Evolutionary conservation across 805 yeast genomes (phyloP).

Genomic region (Saccharomycopsis olivae): DNA sequence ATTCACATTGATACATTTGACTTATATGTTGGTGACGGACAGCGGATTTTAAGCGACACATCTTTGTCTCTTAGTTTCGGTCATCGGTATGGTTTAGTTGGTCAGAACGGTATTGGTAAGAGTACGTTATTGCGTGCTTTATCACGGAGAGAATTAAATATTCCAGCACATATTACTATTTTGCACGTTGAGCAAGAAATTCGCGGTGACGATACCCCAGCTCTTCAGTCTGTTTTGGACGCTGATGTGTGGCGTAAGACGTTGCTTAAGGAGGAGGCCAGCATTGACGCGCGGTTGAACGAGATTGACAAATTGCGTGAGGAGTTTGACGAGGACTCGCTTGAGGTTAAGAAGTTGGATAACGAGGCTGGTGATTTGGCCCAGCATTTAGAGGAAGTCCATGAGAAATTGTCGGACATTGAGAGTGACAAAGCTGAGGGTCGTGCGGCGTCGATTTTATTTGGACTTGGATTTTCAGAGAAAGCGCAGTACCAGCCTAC

Average conservation of each 20-base stretch:
- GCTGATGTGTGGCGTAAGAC: constrained; percentile 99
- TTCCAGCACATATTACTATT: constrained; percentile 92
- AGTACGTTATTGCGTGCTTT: constrained; percentile 86
- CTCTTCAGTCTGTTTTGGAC: constrained; percentile 91
- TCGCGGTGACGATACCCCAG: constrained; percentile 83
- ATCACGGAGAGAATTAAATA: constrained; percentile 84
- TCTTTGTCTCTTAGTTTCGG: constrained; percentile 82
- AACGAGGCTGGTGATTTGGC: constrained; percentile 85
- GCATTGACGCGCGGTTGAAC: constrained; percentile 59
- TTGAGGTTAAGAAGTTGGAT: constrained; percentile 70
- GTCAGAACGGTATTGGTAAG: constrained; percentile 99
- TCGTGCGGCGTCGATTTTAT: constrained; percentile 87
- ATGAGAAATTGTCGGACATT: constrained; percentile 79
- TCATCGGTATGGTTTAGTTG: constrained; percentile 92
- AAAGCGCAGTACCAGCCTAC: constrained; percentile 80
- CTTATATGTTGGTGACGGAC: constrained; percentile 90
- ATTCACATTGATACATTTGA: constrained; percentile 89
- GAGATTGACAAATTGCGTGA: constrained; percentile 62
- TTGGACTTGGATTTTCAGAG: constrained; percentile 86
- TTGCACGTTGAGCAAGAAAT: constrained; percentile 97
- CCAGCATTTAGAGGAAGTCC: constrained; percentile 64
- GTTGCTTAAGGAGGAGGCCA: constrained; percentile 63
- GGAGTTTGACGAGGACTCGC: constrained; percentile 67
- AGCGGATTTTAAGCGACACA: constrained; percentile 83
- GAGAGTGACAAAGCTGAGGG: constrained; percentile 97